A percentile compares a stretch with the other conserved stretches of the same genome.
These are phyloP conservation scores for Phytophthora pistaciae DNA, from an alignment of 352 stramenopile species.

Conservation along the genomic window DNA sequence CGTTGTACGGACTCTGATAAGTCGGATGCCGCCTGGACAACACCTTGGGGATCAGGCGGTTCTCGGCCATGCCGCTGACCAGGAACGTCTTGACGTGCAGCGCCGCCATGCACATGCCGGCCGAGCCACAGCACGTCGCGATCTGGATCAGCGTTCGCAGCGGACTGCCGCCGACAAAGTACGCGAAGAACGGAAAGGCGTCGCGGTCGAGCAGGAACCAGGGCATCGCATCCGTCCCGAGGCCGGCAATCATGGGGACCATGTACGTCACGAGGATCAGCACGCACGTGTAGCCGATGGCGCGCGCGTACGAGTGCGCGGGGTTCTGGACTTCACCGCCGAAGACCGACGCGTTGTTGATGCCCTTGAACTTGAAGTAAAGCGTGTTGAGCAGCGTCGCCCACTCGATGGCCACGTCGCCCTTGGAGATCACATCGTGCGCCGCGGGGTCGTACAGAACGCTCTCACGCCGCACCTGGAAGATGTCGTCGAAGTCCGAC, in stretches of 20 bases:
- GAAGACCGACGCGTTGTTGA: conserved; percentile 92
- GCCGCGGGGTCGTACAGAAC: conserved; percentile 23
- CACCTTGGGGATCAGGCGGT: conserved; percentile 79
- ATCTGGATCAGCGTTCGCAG: conserved; percentile 90
- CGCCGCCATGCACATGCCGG: conserved; percentile 92
- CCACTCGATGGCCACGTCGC: conserved; percentile 75
- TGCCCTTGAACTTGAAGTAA: conserved; percentile 97
- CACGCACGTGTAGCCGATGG: conserved; percentile 82
- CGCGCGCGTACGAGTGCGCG: conserved; percentile 80
- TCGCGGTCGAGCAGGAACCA: conserved; percentile 86
- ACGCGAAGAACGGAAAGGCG: conserved; percentile 86
- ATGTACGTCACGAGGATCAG: conserved; percentile 88
- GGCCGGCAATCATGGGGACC: conserved; percentile 88
- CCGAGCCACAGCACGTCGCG: conserved; percentile 70
- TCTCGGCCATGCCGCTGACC: conserved; percentile 81
- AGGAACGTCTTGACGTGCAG: conserved; percentile 92
- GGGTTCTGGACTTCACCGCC: conserved; percentile 92
- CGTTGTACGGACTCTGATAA: conserved; percentile 49
- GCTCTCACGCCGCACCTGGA: conserved; percentile 48
- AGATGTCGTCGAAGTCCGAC: conserved; percentile 46
- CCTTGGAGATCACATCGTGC: conserved; percentile 31
- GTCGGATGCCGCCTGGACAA: conserved; percentile 63
- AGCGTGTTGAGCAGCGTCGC: conserved; percentile 92
- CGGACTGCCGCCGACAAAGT: conserved; percentile 81
- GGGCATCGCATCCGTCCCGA: conserved; percentile 61